A percentile compares a stretch with the other conserved stretches of the same genome.
Conservation (phyloP, 2,329 filamentous ascomycete genomes). For the Xylaria sp. region DNA sequence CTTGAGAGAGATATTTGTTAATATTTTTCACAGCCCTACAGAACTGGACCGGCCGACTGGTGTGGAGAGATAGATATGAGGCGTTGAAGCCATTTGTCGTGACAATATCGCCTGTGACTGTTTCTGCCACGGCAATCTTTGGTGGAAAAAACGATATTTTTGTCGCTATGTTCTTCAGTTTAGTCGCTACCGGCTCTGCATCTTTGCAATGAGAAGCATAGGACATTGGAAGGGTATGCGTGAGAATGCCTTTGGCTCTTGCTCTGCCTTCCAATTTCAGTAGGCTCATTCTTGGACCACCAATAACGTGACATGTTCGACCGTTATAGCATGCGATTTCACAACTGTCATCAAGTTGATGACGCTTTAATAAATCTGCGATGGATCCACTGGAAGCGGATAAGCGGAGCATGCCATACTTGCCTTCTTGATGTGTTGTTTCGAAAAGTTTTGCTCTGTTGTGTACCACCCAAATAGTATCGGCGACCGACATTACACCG, state of each 20-base stretch:
- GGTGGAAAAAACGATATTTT: constrained; percentile 40
- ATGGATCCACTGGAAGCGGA: constrained; percentile 37
- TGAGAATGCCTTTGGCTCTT: constrained; percentile 36
- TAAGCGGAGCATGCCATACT: constrained; percentile 55
- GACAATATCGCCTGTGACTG: constrained; percentile 22
- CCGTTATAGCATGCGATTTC: constrained; percentile 15
- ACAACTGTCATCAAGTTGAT: neutral
- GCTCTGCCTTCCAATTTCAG: constrained; percentile 39
- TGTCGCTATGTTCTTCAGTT: constrained; percentile 47
- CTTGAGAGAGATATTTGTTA: neutral
- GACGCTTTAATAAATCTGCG: constrained; percentile 40
- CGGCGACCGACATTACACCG: constrained; percentile 52
- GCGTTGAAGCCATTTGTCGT: constrained; percentile 17
- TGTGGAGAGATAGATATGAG: constrained; percentile 19
- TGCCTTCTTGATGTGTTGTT: constrained; percentile 46
- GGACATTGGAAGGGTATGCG: constrained; percentile 42
- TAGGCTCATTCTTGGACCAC: constrained; percentile 45
- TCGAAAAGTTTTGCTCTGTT: constrained; percentile 50
- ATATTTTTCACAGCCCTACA: constrained; percentile 13
- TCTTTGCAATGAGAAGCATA: constrained; percentile 50
- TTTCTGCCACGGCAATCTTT: constrained; percentile 40
- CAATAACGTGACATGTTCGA: constrained; percentile 40
- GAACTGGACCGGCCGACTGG: constrained; percentile 17
- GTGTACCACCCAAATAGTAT: constrained; percentile 56
- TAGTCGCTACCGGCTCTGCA: constrained; percentile 49